Conservation (phyloP, 2,329 filamentous ascomycete genomes). For the Fusarium fujikuroi region DNA sequence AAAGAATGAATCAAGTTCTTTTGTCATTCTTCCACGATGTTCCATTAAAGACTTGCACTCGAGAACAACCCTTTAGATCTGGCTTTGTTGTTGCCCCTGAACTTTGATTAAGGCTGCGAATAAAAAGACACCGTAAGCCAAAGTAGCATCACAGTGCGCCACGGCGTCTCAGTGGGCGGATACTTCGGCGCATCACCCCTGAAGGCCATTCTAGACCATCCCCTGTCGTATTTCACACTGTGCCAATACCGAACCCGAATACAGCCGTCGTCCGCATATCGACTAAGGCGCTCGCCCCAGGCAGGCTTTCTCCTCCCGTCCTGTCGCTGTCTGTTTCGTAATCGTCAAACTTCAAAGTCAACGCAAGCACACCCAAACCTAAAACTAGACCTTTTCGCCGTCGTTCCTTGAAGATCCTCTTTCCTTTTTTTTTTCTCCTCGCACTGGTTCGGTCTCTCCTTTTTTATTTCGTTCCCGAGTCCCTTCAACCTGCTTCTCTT, state of each 20-base stretch:
- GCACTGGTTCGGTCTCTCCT: constrained; percentile 12
- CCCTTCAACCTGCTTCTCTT: not conserved
- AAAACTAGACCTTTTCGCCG: constrained; percentile 14
- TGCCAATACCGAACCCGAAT: constrained; percentile 26
- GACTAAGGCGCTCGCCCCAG: constrained; percentile 10
- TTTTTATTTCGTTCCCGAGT: constrained; percentile 4
- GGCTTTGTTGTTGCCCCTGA: not conserved
- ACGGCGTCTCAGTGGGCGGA: not conserved
- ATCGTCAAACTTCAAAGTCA: constrained; percentile 23
- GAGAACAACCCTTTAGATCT: not conserved
- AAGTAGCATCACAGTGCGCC: constrained; percentile 24
- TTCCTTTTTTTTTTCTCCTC: constrained; percentile 11
- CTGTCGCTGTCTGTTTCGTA: constrained; percentile 18
- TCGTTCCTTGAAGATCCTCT: constrained; percentile 35
- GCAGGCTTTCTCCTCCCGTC: constrained; percentile 24
- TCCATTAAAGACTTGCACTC: not conserved
- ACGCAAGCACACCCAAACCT: constrained; percentile 15
- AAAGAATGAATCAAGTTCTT: not conserved
- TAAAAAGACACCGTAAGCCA: not conserved
- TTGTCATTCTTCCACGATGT: constrained; percentile 19
- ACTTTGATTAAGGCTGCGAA: not conserved
- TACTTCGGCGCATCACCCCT: not conserved
- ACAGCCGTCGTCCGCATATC: constrained; percentile 15
- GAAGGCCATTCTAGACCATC: constrained; percentile 1
- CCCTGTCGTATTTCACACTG: constrained; percentile 22